Conservation (phyloP, 352 stramenopile species). For the Phytophthora ohioensis region DNA sequence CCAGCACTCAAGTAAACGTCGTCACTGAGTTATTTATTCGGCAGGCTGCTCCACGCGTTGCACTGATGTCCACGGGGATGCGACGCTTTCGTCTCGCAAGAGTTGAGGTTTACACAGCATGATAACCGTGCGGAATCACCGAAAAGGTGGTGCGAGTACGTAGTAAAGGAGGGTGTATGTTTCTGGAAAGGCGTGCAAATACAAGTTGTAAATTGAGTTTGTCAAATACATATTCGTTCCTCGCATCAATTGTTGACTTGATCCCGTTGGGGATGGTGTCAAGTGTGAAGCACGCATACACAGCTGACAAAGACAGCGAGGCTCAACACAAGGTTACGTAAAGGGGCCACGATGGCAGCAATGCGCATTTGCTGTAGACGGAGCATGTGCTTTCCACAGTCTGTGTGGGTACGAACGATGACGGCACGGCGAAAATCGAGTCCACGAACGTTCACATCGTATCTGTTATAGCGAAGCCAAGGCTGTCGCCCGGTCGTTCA, state of each 20-base stretch:
- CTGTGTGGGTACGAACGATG: not conserved
- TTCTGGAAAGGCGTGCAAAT: conserved; percentile 8
- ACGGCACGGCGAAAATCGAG: too few species aligned
- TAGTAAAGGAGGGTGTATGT: conserved; percentile 18
- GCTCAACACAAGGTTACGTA: not conserved
- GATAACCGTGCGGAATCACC: conserved; percentile 2
- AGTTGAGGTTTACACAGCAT: not conserved
- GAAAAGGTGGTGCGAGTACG: conserved; percentile 15
- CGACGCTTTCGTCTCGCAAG: not conserved
- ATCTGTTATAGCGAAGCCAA: too few species aligned
- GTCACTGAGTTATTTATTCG: conserved; percentile 27
- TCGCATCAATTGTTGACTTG: conserved; percentile 8
- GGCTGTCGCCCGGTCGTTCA: too few species aligned
- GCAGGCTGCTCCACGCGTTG: not conserved
- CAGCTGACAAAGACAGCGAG: not conserved
- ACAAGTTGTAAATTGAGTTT: not conserved
- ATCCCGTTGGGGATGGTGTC: not conserved
- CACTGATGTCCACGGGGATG: not conserved
- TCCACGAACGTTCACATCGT: too few species aligned
- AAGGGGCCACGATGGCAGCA: not conserved
- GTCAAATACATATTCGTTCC: not conserved
- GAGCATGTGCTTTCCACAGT: not conserved
- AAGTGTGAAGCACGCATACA: not conserved
- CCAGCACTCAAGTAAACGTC: not conserved
- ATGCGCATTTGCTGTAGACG: not conserved